Conservation (phyloP, 352 stramenopile genomes). For the Globisporangium acanthophoron region DNA sequence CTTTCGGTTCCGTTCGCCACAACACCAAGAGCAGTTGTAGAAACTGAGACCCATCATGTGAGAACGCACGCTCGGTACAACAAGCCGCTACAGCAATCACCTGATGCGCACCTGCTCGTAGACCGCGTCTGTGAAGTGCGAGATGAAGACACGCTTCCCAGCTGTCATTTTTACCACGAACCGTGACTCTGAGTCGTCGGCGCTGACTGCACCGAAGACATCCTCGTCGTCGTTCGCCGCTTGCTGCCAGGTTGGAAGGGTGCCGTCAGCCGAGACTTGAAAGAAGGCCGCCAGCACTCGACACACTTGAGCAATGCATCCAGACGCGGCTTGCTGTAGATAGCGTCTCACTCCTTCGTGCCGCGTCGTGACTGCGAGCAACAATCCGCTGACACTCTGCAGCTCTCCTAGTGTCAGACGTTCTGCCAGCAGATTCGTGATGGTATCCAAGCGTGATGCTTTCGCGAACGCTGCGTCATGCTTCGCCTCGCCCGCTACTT, state of each 20-base stretch:
- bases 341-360: constrained; percentile 13
- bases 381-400: constrained; percentile 3
- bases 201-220: not conserved
- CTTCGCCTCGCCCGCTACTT: constrained; percentile 1
- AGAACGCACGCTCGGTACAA: not conserved
- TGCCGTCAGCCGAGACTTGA: constrained; percentile 8
- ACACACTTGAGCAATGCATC: constrained; percentile 10
- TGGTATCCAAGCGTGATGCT: constrained; percentile 4
- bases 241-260: not conserved
- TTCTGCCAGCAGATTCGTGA: constrained; percentile 6
- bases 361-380: constrained; percentile 1
- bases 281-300: constrained; percentile 9
- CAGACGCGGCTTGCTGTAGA: constrained; percentile 3
- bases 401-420: constrained; percentile 12
- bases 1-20: not conserved
- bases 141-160: constrained; percentile 20
- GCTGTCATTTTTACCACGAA: constrained; percentile 14
- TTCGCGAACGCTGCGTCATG: constrained; percentile 5
- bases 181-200: not conserved
- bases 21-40: constrained; percentile 7
- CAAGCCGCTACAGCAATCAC: not conserved
- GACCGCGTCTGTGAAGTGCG: constrained; percentile 25
- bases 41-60: not conserved
- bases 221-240: not conserved
- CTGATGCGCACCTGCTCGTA: constrained; percentile 21